These are phyloP conservation scores for Lojkania enalia DNA, from an alignment of 2,329 filamentous ascomycete species.

Conservation along the genomic window DNA sequence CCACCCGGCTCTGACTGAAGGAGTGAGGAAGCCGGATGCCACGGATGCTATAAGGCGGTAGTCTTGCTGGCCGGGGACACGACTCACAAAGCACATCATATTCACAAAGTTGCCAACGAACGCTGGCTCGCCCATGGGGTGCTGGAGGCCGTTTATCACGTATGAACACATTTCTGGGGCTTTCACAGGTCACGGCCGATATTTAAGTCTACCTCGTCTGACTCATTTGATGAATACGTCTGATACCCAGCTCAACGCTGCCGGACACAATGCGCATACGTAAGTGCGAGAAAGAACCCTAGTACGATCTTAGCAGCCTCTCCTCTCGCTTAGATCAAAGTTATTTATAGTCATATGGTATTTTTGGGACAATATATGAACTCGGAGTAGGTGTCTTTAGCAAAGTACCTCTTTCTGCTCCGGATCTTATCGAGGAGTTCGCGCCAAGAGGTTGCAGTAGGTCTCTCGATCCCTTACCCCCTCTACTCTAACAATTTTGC, in stretches of 20 bases:
- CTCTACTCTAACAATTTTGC: conserved; percentile 3
- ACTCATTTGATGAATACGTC: not conserved
- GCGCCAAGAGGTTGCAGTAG: conserved; percentile 2
- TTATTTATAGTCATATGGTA: conserved; percentile 4
- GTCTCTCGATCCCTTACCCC: conserved; percentile 2
- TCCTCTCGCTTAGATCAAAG: conserved; percentile 1
- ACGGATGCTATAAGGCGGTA: conserved; percentile 11
- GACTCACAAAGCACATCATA: conserved; percentile 9
- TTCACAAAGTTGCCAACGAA: conserved; percentile 12
- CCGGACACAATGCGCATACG: not conserved
- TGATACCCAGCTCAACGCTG: not conserved
- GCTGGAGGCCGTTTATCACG: conserved; percentile 9
- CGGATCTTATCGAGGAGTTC: conserved; percentile 1
- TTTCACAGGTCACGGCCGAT: conserved; percentile 10
- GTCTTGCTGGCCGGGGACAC: conserved; percentile 9
- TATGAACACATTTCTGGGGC: conserved; percentile 11
- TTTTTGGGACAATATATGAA: conserved; percentile 2
- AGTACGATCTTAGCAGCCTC: not conserved
- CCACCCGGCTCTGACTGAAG: conserved; percentile 7
- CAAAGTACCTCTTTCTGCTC: conserved; percentile 1
- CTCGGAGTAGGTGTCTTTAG: conserved; percentile 2
- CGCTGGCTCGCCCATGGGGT: conserved; percentile 7
- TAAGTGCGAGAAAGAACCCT: not conserved
- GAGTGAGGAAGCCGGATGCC: conserved; percentile 11
- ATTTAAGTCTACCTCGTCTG: conserved; percentile 8